Evolutionary conservation across 1,139 yeast genomes (phyloP), one percentile per base, ranked within the genome.

Genomic region (Maudiozyma humilis): DNA sequence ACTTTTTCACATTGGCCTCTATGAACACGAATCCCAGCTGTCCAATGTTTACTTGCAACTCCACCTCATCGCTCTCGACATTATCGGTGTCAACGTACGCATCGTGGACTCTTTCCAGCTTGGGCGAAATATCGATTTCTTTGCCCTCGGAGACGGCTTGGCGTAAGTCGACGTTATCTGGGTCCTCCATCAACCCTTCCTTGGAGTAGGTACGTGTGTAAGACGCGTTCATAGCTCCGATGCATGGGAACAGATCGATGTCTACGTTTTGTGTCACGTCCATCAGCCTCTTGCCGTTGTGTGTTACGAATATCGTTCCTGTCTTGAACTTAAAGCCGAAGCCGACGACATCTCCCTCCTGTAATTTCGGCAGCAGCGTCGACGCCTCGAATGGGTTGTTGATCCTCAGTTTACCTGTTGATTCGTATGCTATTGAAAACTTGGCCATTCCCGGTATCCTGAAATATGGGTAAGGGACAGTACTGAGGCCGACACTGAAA

Each of bases 21-120:
- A 91, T 86, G 70, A 85, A 89, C 2, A 91, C 96, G 66, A 79
- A 91, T 1, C 97, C 98, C 40, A 80, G 68, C 59, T 88, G 96
- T 1, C 98, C 98, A 46, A 91, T 67, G 61, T 91, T 91, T 13
- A 84, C 89, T 54, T 82, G 83, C 42, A 91, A 75, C 50, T 79
- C 63, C 64, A 63, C 53, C 42, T 56, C 60, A 44, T 59, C 64
- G 30, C 62, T 52, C 12, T 50, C 53, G 6, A 59, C 45, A 8
- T 46, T 49, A 19, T 50, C 51, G 12, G 38, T 42, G 13, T 43
- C 47, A 16, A 47, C 43, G 19, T 47, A 42, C 2, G 54, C 50
- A 43, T 60, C 56, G 36, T 54, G 57, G 1, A 55, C 57, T 20
- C 41, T 47, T 20, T 51, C 51, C 23, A 61, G 36, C 37, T 52